Conservation (phyloP, 768 basidiomycete genomes). For the Agaricus subrufescens region DNA sequence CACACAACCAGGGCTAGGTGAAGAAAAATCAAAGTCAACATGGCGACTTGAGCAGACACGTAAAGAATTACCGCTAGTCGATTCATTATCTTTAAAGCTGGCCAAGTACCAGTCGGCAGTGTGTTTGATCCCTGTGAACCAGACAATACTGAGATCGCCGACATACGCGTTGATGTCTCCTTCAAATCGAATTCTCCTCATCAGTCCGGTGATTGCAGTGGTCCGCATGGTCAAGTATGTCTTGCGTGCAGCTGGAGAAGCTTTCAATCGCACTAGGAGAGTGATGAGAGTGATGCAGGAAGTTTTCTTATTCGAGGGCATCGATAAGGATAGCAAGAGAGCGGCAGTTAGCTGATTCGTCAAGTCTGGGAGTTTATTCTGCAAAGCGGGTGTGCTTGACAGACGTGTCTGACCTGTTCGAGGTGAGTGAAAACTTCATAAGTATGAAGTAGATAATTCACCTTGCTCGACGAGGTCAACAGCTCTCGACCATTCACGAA, state of each 20-base stretch:
- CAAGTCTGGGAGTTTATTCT: slow-evolving; percentile 58
- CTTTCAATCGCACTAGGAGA: slow-evolving; percentile 69
- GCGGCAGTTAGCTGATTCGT: slow-evolving; percentile 65
- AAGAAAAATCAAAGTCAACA: neutral
- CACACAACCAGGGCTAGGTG: slow-evolving; percentile 87
- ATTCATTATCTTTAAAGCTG: slow-evolving; percentile 93
- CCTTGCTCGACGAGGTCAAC: slow-evolving; percentile 84
- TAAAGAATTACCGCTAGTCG: slow-evolving; percentile 72
- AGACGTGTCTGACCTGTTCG: slow-evolving; percentile 59
- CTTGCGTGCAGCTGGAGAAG: slow-evolving; percentile 72
- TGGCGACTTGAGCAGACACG: neutral
- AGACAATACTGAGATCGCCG: slow-evolving; percentile 81
- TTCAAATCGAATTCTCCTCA: slow-evolving; percentile 87
- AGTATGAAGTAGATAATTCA: slow-evolving; percentile 18
- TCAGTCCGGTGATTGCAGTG: slow-evolving; percentile 66
- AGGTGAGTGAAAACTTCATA: neutral
- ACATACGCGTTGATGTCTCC: slow-evolving; percentile 85
- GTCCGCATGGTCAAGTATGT: slow-evolving; percentile 80
- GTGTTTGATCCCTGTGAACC: slow-evolving; percentile 93
- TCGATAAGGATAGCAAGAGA: slow-evolving; percentile 69
- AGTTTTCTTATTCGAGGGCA: slow-evolving; percentile 73
- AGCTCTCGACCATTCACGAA: slow-evolving; percentile 85
- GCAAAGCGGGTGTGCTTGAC: slow-evolving; percentile 45
- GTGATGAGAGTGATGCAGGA: slow-evolving; percentile 66
- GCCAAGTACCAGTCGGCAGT: slow-evolving; percentile 98